Evolutionary conservation across 1,139 yeast genomes (phyloP).

Genomic region (Pichia sp.): DNA sequence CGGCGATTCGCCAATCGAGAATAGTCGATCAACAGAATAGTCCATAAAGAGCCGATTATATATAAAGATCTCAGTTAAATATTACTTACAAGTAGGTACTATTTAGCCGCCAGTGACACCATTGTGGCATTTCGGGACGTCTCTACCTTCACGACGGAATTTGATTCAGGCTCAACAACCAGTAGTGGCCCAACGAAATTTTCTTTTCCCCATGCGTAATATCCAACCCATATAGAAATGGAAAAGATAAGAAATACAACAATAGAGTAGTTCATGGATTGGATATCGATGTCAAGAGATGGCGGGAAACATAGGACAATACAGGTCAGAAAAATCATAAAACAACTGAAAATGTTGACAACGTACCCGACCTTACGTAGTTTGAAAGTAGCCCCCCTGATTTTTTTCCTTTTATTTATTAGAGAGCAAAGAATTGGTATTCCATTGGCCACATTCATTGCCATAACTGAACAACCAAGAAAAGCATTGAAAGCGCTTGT

Average conservation of each 20-base stretch:
- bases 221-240: slow-evolving; percentile 46
- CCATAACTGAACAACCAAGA: slow-evolving; percentile 80
- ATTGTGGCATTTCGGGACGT: neutral
- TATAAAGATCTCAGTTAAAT: neutral
- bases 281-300: slow-evolving; percentile 56
- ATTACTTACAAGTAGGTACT: neutral
- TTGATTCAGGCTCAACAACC: slow-evolving; percentile 2
- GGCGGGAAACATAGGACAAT: slow-evolving; percentile 72
- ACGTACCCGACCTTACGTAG: slow-evolving; percentile 63
- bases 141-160: slow-evolving; percentile 1
- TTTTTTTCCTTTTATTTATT: slow-evolving; percentile 56
- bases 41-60: too few species aligned
- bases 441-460: slow-evolving; percentile 72
- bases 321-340: slow-evolving; percentile 59
- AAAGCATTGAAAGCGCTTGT: slow-evolving; percentile 79
- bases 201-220: slow-evolving; percentile 54
- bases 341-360: slow-evolving; percentile 54
- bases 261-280: slow-evolving; percentile 71
- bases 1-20: too few species aligned
- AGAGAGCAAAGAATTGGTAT: slow-evolving; percentile 66
- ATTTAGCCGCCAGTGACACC: neutral
- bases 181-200: slow-evolving; percentile 57
- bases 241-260: slow-evolving; percentile 53
- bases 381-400: slow-evolving; percentile 69
- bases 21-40: too few species aligned